Evolutionary conservation across 164 flowering plant genomes (phyloP), one percentile per base, ranked within the genome.

Genomic region (Sextonia rubra): DNA sequence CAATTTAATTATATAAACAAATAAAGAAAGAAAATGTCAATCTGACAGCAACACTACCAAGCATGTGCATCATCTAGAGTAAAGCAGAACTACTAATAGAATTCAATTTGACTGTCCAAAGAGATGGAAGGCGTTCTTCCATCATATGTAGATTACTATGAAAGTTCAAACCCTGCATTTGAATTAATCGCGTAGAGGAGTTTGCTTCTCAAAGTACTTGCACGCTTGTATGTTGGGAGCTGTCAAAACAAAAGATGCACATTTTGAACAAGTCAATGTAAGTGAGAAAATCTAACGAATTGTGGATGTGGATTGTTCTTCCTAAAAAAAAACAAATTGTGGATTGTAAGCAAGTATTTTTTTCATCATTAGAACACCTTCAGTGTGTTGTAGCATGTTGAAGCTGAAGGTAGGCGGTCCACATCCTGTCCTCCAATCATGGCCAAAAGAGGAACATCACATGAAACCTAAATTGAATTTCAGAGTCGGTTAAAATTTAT

Each of bases 141-240:
- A 52, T 52, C 58, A 52, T 17, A 52, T 20, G n/a, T 52, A 27
- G 49, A 75, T 66, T 48, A 69, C 69, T 83, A 95, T 64, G 99
- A 95, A 70, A 93, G 99, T 81, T 95, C 99, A 80, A 95, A 93
- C 68, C 99, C 99, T 58, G 99, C 89, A 80, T 95, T 95, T 20
- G 98, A 93, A 82, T 74, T 91, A 83, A 95, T 90, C 22, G 98
- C 98, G 77, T 90, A 95, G 24, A 93, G 94, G 80, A 95, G 92
- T 79, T 95, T 95, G 69, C 83, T 83, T 81, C 85, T 86, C 88
- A 95, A 81, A 75, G 96, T 95, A 83, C 88, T 86, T 44, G 88
- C 68, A 18, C 97, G 93, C 77, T 85, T 91, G 80, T 95, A 95
- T 15, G 97, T 91, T 24, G 98, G 99, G 77, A 95, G 98, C 98